Evolutionary conservation across 768 basidiomycete genomes (phyloP).

Genomic region (Boletus barrowsii): DNA sequence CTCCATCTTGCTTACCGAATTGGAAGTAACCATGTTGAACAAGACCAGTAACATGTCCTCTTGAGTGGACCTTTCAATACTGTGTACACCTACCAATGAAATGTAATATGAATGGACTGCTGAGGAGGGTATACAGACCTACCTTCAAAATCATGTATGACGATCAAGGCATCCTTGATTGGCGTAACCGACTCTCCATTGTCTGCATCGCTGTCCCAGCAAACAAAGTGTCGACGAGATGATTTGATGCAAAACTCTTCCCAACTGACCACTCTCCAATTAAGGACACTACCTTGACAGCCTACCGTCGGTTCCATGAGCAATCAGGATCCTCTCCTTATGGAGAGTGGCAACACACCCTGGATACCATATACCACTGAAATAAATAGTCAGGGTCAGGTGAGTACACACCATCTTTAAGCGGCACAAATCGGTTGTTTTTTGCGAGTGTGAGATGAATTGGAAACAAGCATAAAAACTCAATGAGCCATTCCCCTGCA

Average conservation of each 20-base stretch:
- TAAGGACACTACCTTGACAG: constrained; percentile 61
- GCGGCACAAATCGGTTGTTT: constrained; percentile 57
- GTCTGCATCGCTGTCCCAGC: constrained; percentile 62
- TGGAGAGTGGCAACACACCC: constrained; percentile 30
- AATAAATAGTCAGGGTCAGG: constrained; percentile 38
- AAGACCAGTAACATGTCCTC: constrained; percentile 62
- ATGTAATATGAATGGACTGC: neutral
- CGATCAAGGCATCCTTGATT: constrained; percentile 48
- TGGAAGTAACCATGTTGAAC: constrained; percentile 65
- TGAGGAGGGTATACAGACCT: neutral
- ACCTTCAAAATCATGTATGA: constrained; percentile 66
- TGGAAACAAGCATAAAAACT: constrained; percentile 59
- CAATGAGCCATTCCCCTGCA: constrained; percentile 59
- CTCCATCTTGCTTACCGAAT: constrained; percentile 39
- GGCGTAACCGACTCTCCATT: constrained; percentile 63
- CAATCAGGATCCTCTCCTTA: neutral
- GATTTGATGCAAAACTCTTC: constrained; percentile 56
- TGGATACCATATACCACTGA: constrained; percentile 56
- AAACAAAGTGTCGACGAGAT: constrained; percentile 60
- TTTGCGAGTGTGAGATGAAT: constrained; percentile 59
- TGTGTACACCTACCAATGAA: constrained; percentile 47
- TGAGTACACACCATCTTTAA: constrained; percentile 55
- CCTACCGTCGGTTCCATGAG: constrained; percentile 31
- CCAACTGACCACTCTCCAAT: constrained; percentile 69
- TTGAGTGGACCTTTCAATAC: constrained; percentile 60